Evolutionary conservation across 2,329 filamentous ascomycete genomes (phyloP), one percentile per base, ranked within the genome.

Genomic region (Phialocephala sp.): DNA sequence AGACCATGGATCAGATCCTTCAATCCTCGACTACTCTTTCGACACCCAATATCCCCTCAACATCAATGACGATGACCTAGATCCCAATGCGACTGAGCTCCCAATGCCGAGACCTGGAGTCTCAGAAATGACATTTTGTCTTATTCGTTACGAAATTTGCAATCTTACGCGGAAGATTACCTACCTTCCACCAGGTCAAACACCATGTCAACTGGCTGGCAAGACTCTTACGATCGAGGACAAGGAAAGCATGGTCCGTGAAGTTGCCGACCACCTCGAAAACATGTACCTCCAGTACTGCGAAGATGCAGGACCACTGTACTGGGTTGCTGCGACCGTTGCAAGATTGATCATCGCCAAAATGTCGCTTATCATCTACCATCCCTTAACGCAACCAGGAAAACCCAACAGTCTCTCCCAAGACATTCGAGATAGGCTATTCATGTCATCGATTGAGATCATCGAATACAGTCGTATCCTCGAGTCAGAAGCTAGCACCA

Each of bases 1-100:
- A 71, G 85, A 89, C 65, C 86, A 89, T 72, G 87, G 87, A 0
- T 85, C 84, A 24, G 87, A 89, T 66, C 84, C 86, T 2, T 85
- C 84, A 0, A 87, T 90, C 50, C 75, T 81, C 1, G 81, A 85
- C 58, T 81, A 83, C 14, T 82, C 82, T 12, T 90, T 86, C 70
- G 88, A 91, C 72, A 89, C 88, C 0, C 81, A 79, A 62, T 71
- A 81, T 9, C 83, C 84, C 1, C 68, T 79, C 5, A 84, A 84
- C 54, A 77, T 85, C 52, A 81, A 85, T 66, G 81, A 84, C 47
- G 73, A 73, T 2, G 83, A 85, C 60, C 76, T 85, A 5, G 70
- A 76, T 8, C 78, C 79, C 0, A 71, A 75, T n/a, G 76, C 70
- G 15, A 69, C 69, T 4, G 69, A 72, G 20, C 32, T 68, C 4